Evolutionary conservation across 306 rosid species (phyloP), one percentile per base, ranked within the genome.

Genomic region (Hylodesmum podocarpum): DNA sequence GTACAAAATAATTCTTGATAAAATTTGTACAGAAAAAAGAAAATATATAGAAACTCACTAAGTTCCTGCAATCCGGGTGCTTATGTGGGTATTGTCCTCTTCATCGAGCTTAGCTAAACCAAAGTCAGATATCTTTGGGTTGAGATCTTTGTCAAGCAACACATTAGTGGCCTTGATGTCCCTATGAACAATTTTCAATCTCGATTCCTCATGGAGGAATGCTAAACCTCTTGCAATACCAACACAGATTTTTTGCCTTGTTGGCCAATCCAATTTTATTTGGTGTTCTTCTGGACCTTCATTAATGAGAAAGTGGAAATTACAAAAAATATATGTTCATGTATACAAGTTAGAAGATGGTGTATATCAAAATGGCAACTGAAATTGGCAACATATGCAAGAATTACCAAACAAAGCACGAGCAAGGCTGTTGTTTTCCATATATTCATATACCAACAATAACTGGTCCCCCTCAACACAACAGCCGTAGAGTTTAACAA

Each of bases 91-190:
- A 5, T 80, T 84, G 37, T 75, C 95, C 58, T 78, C 89, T 61
- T 89, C 95, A 22, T 86, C 78, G 49, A 89, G 95, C 83, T 81
- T 91, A 12, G 92, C 94, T 53, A 89, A 62, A 25, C 92, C 85
- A 70, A 89, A 87, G 68, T 91, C 91, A 1, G 85, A 86, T 78
- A 91, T 89, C 75, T 89, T 89, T 6, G 89, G 86, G 11, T 47
- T 81, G 9, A 91, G 81, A 79, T 87, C 68, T 71, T 88, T 85
- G 40, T 90, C 96, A 15, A 90, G 87, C 15, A 90, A 77, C 7
- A 90, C 84, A 83, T 90, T 90, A 6, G 89, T 77, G 27, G 89
- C 93, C 79, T 91, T 91, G 40, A 90, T 88, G 70, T 91, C 96
- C 81, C 93, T 73, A 47, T 91, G 96, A 36, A 88, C 91, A 11